phyloP scores from a whole-genome alignment of 148 eudicot species.

The Bassia scoparia region DNA sequence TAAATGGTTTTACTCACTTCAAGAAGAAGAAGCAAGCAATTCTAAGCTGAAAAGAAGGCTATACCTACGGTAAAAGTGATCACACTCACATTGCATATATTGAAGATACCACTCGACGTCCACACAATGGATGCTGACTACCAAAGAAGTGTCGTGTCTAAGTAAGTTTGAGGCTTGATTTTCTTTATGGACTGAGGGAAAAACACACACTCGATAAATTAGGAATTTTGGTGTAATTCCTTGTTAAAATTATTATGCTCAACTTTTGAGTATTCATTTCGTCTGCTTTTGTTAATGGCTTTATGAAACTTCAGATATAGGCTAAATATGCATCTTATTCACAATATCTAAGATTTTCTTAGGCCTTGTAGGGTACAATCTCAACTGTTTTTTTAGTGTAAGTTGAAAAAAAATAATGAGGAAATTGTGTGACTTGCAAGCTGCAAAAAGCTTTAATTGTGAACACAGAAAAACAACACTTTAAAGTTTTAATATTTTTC shows the following conservation, averaged over 20 bases:
- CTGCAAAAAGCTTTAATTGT: no score
- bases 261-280: not conserved
- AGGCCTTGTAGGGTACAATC: no score
- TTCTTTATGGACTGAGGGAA: not conserved
- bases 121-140: constrained; percentile 89
- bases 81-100: constrained; percentile 57
- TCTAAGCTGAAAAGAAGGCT: constrained; percentile 77
- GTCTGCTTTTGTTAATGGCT: not conserved
- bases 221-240: not conserved
- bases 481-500: no score
- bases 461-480: no score
- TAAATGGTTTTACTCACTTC: constrained; percentile 72
- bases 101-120: constrained; percentile 82
- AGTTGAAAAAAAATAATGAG: no score
- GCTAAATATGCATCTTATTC: not conserved
- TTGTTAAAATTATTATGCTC: not conserved
- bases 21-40: constrained; percentile 86
- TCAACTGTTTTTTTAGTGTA: no score
- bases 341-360: not conserved
- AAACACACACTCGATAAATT: not conserved
- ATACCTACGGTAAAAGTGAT: constrained; percentile 50
- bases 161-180: constrained; percentile 2
- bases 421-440: no score
- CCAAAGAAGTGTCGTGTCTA: constrained; percentile 62
- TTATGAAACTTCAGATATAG: not conserved